A percentile compares a stretch with the other conserved stretches of the same genome.
Conservation (phyloP, 441 rosid species). For the Gossypium gossypioides region DNA sequence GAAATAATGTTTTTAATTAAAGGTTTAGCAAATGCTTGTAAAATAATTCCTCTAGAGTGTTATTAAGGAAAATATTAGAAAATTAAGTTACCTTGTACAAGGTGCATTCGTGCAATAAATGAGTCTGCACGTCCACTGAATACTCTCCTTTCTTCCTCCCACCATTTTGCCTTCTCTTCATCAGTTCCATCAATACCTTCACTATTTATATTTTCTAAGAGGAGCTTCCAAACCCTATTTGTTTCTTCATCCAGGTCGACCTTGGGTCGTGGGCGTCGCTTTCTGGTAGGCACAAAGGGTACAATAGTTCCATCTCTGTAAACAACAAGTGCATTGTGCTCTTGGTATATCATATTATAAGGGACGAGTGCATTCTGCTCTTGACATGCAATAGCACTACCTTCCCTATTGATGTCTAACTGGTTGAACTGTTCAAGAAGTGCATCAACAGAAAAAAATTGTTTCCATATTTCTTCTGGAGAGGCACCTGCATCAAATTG, state of each 20-base stretch:
- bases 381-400: conserved; percentile 12
- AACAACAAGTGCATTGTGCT: conserved; percentile 34
- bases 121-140: conserved; percentile 55
- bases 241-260: conserved; percentile 59
- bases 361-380: conserved; percentile 49
- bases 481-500: conserved; percentile 39
- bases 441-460: conserved; percentile 24
- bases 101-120: conserved; percentile 66
- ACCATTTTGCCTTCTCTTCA: conserved; percentile 47
- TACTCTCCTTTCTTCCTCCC: conserved; percentile 55
- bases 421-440: conserved; percentile 26
- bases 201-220: conserved; percentile 42
- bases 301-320: conserved; percentile 40
- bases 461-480: conserved; percentile 32
- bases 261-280: conserved; percentile 36
- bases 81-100: conserved; percentile 48
- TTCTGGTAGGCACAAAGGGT: conserved; percentile 30
- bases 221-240: conserved; percentile 51
- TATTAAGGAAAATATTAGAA: conserved; percentile 8
- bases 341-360: conserved; percentile 21
- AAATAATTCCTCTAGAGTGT: neutral
- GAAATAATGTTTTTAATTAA: neutral
- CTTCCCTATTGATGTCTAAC: conserved; percentile 41
- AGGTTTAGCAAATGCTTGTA: neutral
- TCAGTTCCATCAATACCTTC: conserved; percentile 57